These are phyloP conservation scores for Populus hybrid DNA, from an alignment of 441 rosid species.

Conservation along the genomic window DNA sequence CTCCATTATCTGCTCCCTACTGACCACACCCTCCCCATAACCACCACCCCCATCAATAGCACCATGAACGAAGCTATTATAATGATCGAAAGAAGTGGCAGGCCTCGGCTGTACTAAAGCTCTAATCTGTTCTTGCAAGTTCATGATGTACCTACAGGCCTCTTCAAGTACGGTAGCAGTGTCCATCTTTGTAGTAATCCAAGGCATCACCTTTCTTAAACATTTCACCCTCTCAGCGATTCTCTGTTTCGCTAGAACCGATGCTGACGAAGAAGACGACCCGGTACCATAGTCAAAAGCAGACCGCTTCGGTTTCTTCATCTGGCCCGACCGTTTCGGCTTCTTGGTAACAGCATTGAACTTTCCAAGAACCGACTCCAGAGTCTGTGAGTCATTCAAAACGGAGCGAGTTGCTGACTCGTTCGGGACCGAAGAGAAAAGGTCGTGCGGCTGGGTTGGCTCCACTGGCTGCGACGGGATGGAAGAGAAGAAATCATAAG, in stretches of 20 bases:
- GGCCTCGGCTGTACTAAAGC: neutral
- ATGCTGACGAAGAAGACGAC: neutral
- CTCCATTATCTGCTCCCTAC: neutral
- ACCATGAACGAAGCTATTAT: neutral
- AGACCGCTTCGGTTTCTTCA: neutral
- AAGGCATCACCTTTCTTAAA: neutral
- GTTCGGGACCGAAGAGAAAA: too few relatives aligned
- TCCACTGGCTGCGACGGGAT: neutral
- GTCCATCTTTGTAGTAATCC: slow-evolving; percentile 2
- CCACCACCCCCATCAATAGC: neutral
- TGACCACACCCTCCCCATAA: neutral
- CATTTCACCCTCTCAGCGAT: neutral
- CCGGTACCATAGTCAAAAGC: neutral
- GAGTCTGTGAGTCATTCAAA: neutral
- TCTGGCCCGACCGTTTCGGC: neutral
- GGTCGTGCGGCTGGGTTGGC: neutral
- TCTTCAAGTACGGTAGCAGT: neutral
- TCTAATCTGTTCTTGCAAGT: neutral
- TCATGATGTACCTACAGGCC: neutral
- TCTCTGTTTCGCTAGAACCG: neutral
- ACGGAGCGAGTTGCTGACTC: neutral
- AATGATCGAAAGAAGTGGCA: neutral
- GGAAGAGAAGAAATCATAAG: neutral
- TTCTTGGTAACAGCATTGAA: neutral
- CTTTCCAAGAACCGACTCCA: neutral